Conservation (phyloP, 768 basidiomycete species). For the Tephrocybe sp. region DNA sequence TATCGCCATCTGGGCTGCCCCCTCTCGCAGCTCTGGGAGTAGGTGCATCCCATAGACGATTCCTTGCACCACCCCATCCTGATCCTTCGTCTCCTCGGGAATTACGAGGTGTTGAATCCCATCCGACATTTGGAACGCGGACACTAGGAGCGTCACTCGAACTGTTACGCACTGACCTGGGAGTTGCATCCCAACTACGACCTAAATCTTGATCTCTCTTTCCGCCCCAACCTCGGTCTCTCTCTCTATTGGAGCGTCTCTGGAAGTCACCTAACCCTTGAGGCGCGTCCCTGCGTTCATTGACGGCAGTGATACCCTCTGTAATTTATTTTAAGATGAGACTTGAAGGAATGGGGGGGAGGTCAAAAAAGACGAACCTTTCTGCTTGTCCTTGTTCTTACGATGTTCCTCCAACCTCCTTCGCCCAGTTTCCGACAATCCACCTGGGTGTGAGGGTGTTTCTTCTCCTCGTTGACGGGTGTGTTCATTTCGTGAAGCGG, state of each 20-base stretch:
- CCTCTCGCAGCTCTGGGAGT: conserved; percentile 72
- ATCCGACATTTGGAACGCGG: conserved; percentile 87
- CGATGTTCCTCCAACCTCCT: conserved; percentile 77
- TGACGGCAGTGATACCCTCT: conserved; percentile 74
- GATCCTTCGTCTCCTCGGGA: conserved; percentile 51
- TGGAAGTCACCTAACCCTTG: conserved; percentile 93
- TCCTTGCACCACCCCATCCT: conserved; percentile 63
- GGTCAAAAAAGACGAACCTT: conserved; percentile 41
- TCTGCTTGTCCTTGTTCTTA: conserved; percentile 64
- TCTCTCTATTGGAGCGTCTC: conserved; percentile 82
- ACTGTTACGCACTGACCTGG: conserved; percentile 53
- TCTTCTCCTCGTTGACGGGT: conserved; percentile 79
- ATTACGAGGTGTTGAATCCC: conserved; percentile 89
- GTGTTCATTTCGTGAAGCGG: conserved; percentile 52
- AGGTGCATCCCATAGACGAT: conserved; percentile 77
- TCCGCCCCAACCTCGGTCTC: conserved; percentile 49
- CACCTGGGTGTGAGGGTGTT: conserved; percentile 92
- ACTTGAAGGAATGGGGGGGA: not conserved
- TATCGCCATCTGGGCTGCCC: conserved; percentile 70
- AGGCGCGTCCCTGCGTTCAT: conserved; percentile 58
- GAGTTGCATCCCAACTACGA: conserved; percentile 59
- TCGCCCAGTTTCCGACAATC: conserved; percentile 76
- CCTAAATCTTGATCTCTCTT: conserved; percentile 34
- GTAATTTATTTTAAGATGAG: conserved; percentile 1
- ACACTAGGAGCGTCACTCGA: conserved; percentile 74